Base-by-base conservation (phyloP, 2,329 filamentous ascomycete species). In the Atkinsonella texensis region DNA sequence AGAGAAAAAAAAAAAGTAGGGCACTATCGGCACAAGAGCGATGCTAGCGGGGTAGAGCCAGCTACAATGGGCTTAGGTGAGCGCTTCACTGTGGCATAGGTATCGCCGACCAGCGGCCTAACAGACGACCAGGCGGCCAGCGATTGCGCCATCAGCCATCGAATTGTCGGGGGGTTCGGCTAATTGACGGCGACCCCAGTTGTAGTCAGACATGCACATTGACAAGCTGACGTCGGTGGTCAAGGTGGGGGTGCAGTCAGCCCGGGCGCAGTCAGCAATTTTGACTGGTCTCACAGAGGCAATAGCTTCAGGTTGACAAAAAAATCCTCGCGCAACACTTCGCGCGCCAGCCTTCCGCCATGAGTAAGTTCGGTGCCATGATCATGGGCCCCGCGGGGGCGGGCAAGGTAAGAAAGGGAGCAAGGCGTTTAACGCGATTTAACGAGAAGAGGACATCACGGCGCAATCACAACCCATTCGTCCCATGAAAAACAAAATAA, bases 331-430 rank as follows among this genome's bases (percentile, higher is more conserved):
- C 20, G 20, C 20, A 23, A 23, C 20, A 23, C 20, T 12, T 17
- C 17, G 40, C 20, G 48, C 17, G 32, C 48, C 31, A 23, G 48
- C 44, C 73, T 11, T 17, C 7, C 50, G 18, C 53, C 58, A 95
- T 94, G 89, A 91, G 87, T 70, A 95, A 96, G 70, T 97, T 90
- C 66, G 93, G 93, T 50, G 84, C 88, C 58, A 84, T 97, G 70
- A 84, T 97, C 55, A 95, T 97, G 85, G 93, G 93, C 67, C 93
- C 91, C 54, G 91, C 93, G 18, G 93, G 90, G 59, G 90, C 89
- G 20, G 93, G 93, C 71, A 98, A 95, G 78, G 83, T 85, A 69
- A 58, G 72, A 46, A 2, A 38, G 51, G 49, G 17, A 23, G 28
- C 11, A 23, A 23, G 20, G 4, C 20, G 20, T 23, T 10, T 32